Conservation (phyloP, 2,329 filamentous ascomycete genomes). For the Phaeosphaeria sp. region DNA sequence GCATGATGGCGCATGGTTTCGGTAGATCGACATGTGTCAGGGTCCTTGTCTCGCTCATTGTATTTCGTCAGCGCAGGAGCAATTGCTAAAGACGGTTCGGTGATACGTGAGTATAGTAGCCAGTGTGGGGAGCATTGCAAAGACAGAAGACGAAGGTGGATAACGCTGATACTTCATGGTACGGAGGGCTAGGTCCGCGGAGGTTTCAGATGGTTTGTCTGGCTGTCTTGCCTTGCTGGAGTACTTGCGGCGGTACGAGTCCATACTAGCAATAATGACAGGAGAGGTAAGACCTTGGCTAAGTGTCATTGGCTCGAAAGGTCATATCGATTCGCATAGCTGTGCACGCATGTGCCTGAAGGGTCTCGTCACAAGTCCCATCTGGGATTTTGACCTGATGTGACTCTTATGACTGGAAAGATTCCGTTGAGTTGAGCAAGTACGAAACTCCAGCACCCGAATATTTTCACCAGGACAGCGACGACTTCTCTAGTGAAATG, state of each 20-base stretch:
- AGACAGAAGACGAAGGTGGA: constrained; percentile 9
- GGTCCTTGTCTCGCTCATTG: constrained; percentile 8
- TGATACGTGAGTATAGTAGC: neutral
- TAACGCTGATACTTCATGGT: constrained; percentile 1
- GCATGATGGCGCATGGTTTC: neutral
- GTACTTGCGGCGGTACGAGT: neutral
- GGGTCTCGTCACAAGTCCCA: neutral
- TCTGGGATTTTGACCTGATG: neutral
- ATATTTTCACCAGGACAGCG: too few species aligned
- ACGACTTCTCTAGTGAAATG: neutral
- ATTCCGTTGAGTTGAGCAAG: neutral
- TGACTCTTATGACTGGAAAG: neutral
- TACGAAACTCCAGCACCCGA: neutral
- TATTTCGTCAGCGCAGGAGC: neutral
- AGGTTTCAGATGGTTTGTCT: constrained; percentile 7
- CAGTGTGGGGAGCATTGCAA: neutral
- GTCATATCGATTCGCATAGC: neutral
- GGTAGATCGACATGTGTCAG: neutral
- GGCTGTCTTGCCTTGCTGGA: neutral
- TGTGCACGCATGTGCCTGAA: neutral
- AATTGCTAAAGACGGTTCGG: neutral
- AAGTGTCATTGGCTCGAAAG: neutral
- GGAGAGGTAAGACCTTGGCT: neutral
- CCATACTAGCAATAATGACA: neutral
- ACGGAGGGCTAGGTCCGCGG: constrained; percentile 1